A percentile compares a stretch with the other conserved stretches of the same genome.
phyloP scores from a whole-genome alignment of 2,329 filamentous ascomycete species.

The Chaetomiaceae sp. region DNA sequence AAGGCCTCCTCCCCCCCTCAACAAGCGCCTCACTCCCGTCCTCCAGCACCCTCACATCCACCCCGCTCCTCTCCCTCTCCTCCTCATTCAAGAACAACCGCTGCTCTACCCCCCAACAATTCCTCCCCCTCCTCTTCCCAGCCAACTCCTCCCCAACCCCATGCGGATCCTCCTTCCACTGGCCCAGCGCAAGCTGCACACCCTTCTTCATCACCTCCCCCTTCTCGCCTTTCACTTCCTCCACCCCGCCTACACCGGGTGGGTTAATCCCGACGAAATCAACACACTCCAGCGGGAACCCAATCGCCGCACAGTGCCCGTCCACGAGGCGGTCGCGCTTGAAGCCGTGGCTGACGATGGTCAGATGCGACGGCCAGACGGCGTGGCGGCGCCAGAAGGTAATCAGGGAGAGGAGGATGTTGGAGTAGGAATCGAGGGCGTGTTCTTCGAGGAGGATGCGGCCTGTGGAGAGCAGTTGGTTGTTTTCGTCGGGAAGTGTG shows the following conservation, averaged over 20 bases:
- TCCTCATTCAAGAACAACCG: constrained; percentile 39
- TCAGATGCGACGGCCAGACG: constrained; percentile 54
- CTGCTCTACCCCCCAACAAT: constrained; percentile 46
- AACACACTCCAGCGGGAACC: constrained; percentile 44
- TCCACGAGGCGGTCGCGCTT: constrained; percentile 60
- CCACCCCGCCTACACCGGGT: constrained; percentile 36
- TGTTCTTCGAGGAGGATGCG: constrained; percentile 60
- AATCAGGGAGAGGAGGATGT: constrained; percentile 69
- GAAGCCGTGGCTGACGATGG: constrained; percentile 66
- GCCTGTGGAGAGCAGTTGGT: neutral
- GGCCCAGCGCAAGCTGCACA: constrained; percentile 39
- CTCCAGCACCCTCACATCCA: constrained; percentile 33
- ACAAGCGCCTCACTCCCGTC: constrained; percentile 39
- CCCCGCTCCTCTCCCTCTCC: constrained; percentile 34
- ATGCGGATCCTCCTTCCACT: constrained; percentile 52
- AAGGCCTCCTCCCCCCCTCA: constrained; percentile 36
- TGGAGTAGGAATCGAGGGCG: constrained; percentile 82
- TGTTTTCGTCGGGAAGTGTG: neutral
- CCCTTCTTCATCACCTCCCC: constrained; percentile 39
- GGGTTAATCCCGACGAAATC: constrained; percentile 63
- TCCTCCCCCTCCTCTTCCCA: constrained; percentile 46
- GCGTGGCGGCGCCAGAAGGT: constrained; percentile 49
- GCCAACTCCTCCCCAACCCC: constrained; percentile 43
- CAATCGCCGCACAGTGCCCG: constrained; percentile 60
- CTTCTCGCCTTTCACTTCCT: constrained; percentile 29